Percentiles rank a stretch among this genome's conserved stretches.
These are phyloP conservation scores for Naganishia sp. DNA, from an alignment of 1,284 basidiomycete genomes.

Conservation along the genomic window DNA sequence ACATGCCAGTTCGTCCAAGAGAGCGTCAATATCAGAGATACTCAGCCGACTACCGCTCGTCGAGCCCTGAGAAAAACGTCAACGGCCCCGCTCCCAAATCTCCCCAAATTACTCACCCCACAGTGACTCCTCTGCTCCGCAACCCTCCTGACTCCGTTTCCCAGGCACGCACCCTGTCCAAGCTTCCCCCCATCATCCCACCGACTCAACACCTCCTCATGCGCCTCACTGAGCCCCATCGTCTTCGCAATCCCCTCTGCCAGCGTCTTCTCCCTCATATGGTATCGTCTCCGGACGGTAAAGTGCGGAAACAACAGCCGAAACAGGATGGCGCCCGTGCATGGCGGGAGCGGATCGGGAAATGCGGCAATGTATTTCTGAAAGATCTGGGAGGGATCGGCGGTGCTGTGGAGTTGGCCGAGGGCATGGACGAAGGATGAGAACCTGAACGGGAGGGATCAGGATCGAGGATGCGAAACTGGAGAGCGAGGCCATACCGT, in stretches of 20 bases:
- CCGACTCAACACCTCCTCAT: conserved; percentile 46
- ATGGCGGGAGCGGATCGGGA: conserved; percentile 36
- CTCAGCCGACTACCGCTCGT: conserved; percentile 35
- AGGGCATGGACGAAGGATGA: conserved; percentile 43
- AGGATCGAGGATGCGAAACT: neutral
- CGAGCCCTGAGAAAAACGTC: conserved; percentile 52
- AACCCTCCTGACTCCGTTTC: conserved; percentile 62
- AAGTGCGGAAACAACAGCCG: conserved; percentile 79
- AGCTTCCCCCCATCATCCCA: conserved; percentile 57
- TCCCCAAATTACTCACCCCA: conserved; percentile 46
- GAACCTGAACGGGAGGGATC: conserved; percentile 36
- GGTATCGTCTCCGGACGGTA: conserved; percentile 68
- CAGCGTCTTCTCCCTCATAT: conserved; percentile 71
- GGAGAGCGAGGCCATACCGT: conserved; percentile 35
- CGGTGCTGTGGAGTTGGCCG: conserved; percentile 40
- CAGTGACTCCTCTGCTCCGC: conserved; percentile 48
- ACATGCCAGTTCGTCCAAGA: conserved; percentile 72
- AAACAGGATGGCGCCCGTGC: conserved; percentile 58
- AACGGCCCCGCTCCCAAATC: conserved; percentile 48
- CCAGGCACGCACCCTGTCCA: conserved; percentile 63
- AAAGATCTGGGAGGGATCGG: conserved; percentile 41
- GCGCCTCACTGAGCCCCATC: conserved; percentile 56
- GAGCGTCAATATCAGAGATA: conserved; percentile 60
- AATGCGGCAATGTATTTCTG: conserved; percentile 44
- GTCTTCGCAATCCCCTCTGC: conserved; percentile 60